Percentiles rank a stretch among this genome's conserved stretches.
These are phyloP conservation scores for Fusarium circinatum DNA, from an alignment of 2,329 filamentous ascomycete genomes.

Conservation along the genomic window DNA sequence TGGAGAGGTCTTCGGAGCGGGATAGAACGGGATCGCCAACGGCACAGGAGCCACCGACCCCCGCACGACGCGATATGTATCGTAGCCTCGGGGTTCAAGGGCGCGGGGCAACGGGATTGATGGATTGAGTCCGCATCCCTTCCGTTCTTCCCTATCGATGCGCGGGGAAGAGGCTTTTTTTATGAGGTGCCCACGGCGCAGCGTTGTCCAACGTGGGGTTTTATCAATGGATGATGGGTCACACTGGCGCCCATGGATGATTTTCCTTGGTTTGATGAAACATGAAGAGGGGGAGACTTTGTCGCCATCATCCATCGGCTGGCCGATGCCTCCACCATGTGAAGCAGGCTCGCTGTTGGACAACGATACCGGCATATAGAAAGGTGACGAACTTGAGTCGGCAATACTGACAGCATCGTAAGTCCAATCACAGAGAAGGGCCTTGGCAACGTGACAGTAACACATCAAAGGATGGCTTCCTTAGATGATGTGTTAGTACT, in stretches of 20 bases:
- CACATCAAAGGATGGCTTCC: conserved; percentile 20
- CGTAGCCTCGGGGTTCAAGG: conserved; percentile 36
- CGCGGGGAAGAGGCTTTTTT: conserved; percentile 32
- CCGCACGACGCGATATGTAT: conserved; percentile 41
- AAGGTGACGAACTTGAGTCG: conserved; percentile 23
- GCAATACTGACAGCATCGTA: conserved; percentile 33
- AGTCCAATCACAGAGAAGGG: conserved; percentile 41
- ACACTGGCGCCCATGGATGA: conserved; percentile 22
- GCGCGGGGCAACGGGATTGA: conserved; percentile 42
- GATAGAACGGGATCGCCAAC: conserved; percentile 43
- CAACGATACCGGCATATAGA: conserved; percentile 26
- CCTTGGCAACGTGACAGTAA: conserved; percentile 40
- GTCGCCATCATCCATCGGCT: conserved; percentile 16
- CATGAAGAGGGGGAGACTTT: conserved; percentile 31
- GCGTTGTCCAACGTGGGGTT: conserved; percentile 45
- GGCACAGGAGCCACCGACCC: conserved; percentile 36
- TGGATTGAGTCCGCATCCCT: conserved; percentile 37
- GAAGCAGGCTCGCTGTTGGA: conserved; percentile 28
- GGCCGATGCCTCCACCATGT: conserved; percentile 28
- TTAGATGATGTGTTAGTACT: conserved; percentile 19
- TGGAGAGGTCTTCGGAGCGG: conserved; percentile 37
- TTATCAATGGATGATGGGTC: conserved; percentile 42
- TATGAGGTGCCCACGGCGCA: conserved; percentile 39
- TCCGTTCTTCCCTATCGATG: conserved; percentile 26
- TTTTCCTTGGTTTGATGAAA: conserved; percentile 33